Conservation (phyloP, 257 asterid genomes). For the Knoxia roxburghii region DNA sequence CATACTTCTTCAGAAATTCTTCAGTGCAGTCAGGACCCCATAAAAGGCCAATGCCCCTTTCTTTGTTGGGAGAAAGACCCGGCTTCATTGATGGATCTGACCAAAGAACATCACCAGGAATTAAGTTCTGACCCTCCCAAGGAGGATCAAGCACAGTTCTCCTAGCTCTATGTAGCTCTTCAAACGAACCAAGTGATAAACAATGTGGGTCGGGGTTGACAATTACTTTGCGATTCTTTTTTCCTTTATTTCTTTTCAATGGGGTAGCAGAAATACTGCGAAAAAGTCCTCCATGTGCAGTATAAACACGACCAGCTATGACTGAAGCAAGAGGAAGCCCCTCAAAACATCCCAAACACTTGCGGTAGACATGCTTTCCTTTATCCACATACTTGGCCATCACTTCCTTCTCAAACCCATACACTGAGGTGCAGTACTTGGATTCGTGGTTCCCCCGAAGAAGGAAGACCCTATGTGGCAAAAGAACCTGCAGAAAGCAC, state of each 20-base stretch:
- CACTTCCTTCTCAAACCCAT: slow-evolving; percentile 96
- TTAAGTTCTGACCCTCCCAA: slow-evolving; percentile 91
- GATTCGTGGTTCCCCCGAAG: slow-evolving; percentile 98
- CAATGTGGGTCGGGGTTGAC: slow-evolving; percentile 43
- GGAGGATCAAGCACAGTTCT: slow-evolving; percentile 99
- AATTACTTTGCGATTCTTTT: slow-evolving; percentile 65
- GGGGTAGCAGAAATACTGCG: slow-evolving; percentile 65
- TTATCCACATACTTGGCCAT: slow-evolving; percentile 65
- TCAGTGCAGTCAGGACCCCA: slow-evolving; percentile 99
- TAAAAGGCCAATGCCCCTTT: slow-evolving; percentile 92
- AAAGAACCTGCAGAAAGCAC: slow-evolving; percentile 51
- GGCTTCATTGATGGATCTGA: slow-evolving; percentile 86
- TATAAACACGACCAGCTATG: slow-evolving; percentile 73
- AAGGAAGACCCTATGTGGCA: slow-evolving; percentile 78
- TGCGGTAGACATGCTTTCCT: slow-evolving; percentile 90
- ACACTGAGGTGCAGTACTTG: slow-evolving; percentile 92
- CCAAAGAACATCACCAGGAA: slow-evolving; percentile 98
- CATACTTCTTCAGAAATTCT: slow-evolving; percentile 67
- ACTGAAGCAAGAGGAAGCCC: slow-evolving; percentile 97
- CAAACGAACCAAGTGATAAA: slow-evolving; percentile 76
- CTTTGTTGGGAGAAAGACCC: slow-evolving; percentile 87
- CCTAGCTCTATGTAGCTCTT: slow-evolving; percentile 84
- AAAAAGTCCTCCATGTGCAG: slow-evolving; percentile 97
- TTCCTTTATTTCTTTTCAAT: slow-evolving; percentile 70
- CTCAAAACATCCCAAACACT: slow-evolving; percentile 96